These are phyloP conservation scores for Camelina laxa DNA, from an alignment of 345 rosid species.

Conservation along the genomic window DNA sequence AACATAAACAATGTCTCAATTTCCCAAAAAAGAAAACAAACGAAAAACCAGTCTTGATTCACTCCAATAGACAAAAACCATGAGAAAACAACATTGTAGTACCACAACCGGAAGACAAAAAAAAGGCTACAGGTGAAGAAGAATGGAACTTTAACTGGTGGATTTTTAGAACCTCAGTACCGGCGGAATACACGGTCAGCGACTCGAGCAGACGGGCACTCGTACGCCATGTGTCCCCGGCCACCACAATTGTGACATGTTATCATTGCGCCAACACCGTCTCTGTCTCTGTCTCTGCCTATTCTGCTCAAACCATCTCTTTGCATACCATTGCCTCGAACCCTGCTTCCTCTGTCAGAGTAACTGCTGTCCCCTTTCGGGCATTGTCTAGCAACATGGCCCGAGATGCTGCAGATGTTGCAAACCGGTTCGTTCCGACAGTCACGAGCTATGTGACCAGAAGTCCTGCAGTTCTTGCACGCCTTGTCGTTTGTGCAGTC, in stretches of 20 bases:
- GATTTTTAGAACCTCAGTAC: slow-evolving; percentile 47
- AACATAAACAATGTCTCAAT: slow-evolving; percentile 29
- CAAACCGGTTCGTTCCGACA: slow-evolving; percentile 83
- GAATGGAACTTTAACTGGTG: slow-evolving; percentile 10
- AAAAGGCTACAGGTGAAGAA: slow-evolving; percentile 8
- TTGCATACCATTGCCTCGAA: slow-evolving; percentile 59
- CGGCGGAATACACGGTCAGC: slow-evolving; percentile 81
- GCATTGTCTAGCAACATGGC: slow-evolving; percentile 86
- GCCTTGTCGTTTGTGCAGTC: slow-evolving; percentile 97
- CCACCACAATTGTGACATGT: slow-evolving; percentile 95
- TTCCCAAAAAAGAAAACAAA: slow-evolving; percentile 3
- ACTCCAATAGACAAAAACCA: slow-evolving; percentile 25
- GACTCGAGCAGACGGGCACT: slow-evolving; percentile 88
- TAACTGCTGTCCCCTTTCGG: slow-evolving; percentile 58
- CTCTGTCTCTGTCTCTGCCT: slow-evolving; percentile 80
- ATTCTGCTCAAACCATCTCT: slow-evolving; percentile 78
- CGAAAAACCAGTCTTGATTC: background rate
- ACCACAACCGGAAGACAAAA: background rate
- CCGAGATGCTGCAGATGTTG: slow-evolving; percentile 77
- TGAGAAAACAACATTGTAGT: background rate
- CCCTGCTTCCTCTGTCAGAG: slow-evolving; percentile 54
- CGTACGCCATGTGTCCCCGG: slow-evolving; percentile 83
- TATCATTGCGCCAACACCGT: slow-evolving; percentile 75
- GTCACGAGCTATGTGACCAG: slow-evolving; percentile 93
- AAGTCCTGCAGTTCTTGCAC: slow-evolving; percentile 92